Percentiles rank a stretch among this genome's conserved stretches.
phyloP scores from a whole-genome alignment of 306 rosid genomes.

The Abrus pulchellus region DNA sequence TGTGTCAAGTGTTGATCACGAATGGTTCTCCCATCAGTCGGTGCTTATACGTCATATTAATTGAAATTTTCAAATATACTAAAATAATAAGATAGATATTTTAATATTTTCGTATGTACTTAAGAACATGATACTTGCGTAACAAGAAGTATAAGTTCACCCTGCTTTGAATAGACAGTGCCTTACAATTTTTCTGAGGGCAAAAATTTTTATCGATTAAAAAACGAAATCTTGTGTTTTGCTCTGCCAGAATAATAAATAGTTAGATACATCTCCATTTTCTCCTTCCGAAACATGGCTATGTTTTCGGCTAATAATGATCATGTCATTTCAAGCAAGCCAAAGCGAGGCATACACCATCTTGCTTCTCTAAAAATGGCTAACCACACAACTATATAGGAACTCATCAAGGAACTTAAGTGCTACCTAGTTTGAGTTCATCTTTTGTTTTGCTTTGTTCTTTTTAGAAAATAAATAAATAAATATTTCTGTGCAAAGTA shows the following conservation, averaged over 20 bases:
- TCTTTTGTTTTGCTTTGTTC: neutral
- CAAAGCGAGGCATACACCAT: neutral
- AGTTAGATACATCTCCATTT: neutral
- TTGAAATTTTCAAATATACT: too few relatives aligned
- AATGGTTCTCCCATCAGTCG: too few relatives aligned
- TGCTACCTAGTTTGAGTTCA: neutral
- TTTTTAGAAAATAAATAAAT: neutral
- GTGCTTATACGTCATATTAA: too few relatives aligned
- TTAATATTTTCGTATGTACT: neutral
- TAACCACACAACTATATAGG: neutral
- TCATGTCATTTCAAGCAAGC: conserved; percentile 4
- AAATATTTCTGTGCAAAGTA: neutral
- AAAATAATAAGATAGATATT: neutral
- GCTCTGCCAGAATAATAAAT: neutral
- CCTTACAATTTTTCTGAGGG: neutral
- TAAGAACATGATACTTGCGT: neutral
- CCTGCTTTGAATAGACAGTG: neutral
- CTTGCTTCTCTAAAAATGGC: neutral
- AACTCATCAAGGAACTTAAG: neutral
- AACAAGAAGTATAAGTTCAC: neutral
- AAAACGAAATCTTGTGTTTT: neutral
- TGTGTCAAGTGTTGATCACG: neutral
- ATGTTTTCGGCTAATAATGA: neutral
- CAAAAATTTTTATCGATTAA: neutral
- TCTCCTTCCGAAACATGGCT: neutral